Base-by-base conservation (phyloP, 2,329 filamentous ascomycete genomes). In the Endoconidiophora laricicola region DNA sequence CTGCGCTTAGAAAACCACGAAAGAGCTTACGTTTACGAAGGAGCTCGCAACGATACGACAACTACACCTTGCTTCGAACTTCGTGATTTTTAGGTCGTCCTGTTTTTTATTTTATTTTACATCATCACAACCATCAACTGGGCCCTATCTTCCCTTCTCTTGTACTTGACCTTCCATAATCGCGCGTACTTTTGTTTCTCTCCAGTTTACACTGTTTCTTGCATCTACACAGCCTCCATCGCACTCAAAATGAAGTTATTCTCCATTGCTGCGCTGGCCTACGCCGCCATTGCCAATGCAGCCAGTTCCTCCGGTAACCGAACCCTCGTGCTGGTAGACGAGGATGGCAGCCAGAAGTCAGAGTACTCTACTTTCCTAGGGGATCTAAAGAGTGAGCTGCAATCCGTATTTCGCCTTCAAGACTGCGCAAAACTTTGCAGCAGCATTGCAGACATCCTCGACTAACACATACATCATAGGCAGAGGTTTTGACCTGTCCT, bases 271-370 rank as follows among this genome's bases (percentile, higher is more conserved):
- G 65, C 86, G 54, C 68, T 87, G 59, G 70, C 78, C 56, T 71
- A 85, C 55, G 68, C 77, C 55, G 73, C 80, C 60, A 69, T 78
- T 52, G 83, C 78, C 57, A 76, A 81, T 63, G 87, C 87, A 52
- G 68, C 83, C 60, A 94, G 88, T 69, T 81, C 80, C 55, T 74
- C 78, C 45, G 91, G 90, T 54, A 77, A 76, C 65, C 77, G 86
- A 62, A 67, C 96, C 65, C 72, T 98, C 60, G 87, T 93, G 54
- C 75, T 98, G 53, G 67, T 94, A 48, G 90, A 96, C 60, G 83
- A 94, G 59, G 72, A 78, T 55, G 73, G 76, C 10, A 16, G 18
- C 40, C 86, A 94, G 61, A 86, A 88, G 72, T 76, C 75, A 58
- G 75, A 76, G 57, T 98, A 94, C 66, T 84, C 83, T 52, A 82